phyloP scores from a whole-genome alignment of 306 rosid genomes.

The Canavalia gladiata region DNA sequence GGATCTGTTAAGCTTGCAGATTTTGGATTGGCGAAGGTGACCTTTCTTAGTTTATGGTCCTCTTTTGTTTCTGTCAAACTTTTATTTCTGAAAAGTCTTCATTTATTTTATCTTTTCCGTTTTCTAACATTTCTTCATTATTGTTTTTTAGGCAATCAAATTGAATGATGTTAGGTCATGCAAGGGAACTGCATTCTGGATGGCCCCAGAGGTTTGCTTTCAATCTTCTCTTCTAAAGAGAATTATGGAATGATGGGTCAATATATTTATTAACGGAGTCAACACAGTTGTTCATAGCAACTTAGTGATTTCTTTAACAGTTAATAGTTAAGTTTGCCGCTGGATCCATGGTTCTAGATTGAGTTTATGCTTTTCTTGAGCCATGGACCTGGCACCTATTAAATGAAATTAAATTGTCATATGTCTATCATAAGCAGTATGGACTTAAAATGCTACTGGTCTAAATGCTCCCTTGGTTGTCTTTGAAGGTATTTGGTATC shows the following conservation, averaged over 20 bases:
- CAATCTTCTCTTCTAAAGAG: slow-evolving; percentile 35
- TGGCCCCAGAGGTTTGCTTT: slow-evolving; percentile 98
- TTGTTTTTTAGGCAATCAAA: slow-evolving; percentile 72
- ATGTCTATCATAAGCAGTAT: not conserved
- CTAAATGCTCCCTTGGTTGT: slow-evolving; percentile 35
- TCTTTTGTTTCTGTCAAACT: not conserved
- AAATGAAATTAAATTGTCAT: slow-evolving; percentile 20
- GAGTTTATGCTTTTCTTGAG: slow-evolving; percentile 31
- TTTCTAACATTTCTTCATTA: slow-evolving; percentile 39
- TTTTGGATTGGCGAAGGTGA: slow-evolving; percentile 98
- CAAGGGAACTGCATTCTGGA: slow-evolving; percentile 96
- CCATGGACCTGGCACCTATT: slow-evolving; percentile 26
- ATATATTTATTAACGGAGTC: slow-evolving; percentile 17
- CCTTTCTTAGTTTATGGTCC: slow-evolving; percentile 22
- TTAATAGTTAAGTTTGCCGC: slow-evolving; percentile 15
- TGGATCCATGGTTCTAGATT: slow-evolving; percentile 26
- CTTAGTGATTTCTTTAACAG: slow-evolving; percentile 10
- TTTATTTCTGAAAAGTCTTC: slow-evolving; percentile 3
- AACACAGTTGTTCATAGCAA: slow-evolving; percentile 2
- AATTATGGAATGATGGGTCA: slow-evolving; percentile 26
- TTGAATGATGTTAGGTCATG: slow-evolving; percentile 80
- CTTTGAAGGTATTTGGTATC: slow-evolving; percentile 23
- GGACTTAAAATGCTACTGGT: slow-evolving; percentile 10
- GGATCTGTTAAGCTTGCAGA: slow-evolving; percentile 98
- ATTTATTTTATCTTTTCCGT: slow-evolving; percentile 1